Conservation (phyloP, 1,284 basidiomycete species). For the Testicularia cyperi region DNA sequence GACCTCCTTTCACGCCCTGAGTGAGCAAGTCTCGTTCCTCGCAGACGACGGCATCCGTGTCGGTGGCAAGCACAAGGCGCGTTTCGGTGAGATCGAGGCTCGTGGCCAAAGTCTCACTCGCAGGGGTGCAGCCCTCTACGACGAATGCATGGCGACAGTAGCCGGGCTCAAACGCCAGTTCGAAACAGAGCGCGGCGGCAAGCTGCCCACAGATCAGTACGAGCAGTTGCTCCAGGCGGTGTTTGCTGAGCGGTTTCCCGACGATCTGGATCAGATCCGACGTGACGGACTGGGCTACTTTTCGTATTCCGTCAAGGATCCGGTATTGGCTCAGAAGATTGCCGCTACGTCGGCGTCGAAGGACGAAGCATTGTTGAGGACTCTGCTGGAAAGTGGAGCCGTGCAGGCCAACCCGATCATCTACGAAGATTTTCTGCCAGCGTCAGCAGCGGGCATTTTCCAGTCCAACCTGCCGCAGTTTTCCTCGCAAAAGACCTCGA, state of each 20-base stretch:
- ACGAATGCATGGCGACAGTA: conserved; percentile 39
- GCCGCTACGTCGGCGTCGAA: not conserved
- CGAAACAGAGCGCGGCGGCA: conserved; percentile 15
- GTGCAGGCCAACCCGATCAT: conserved; percentile 59
- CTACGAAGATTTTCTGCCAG: conserved; percentile 63
- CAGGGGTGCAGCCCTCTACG: conserved; percentile 50
- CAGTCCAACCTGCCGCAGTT: conserved; percentile 57
- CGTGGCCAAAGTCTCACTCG: conserved; percentile 61
- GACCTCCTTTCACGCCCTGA: conserved; percentile 62
- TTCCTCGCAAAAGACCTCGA: too few relatives aligned
- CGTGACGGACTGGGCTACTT: conserved; percentile 55
- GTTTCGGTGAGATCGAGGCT: conserved; percentile 64
- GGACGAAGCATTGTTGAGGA: conserved; percentile 8
- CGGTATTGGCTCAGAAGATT: conserved; percentile 2
- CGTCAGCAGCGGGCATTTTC: conserved; percentile 63
- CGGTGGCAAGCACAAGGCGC: conserved; percentile 60
- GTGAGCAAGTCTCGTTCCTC: conserved; percentile 60
- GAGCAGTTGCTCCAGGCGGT: conserved; percentile 32
- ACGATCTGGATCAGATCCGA: conserved; percentile 52
- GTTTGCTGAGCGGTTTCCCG: conserved; percentile 57
- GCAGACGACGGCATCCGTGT: conserved; percentile 15
- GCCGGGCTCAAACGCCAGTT: conserved; percentile 54
- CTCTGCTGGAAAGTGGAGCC: conserved; percentile 52
- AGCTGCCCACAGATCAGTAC: conserved; percentile 29
- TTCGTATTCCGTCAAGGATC: conserved; percentile 18